phyloP scores from a whole-genome alignment of 164 flowering plant genomes.

The Umbilicus rupestris region DNA sequence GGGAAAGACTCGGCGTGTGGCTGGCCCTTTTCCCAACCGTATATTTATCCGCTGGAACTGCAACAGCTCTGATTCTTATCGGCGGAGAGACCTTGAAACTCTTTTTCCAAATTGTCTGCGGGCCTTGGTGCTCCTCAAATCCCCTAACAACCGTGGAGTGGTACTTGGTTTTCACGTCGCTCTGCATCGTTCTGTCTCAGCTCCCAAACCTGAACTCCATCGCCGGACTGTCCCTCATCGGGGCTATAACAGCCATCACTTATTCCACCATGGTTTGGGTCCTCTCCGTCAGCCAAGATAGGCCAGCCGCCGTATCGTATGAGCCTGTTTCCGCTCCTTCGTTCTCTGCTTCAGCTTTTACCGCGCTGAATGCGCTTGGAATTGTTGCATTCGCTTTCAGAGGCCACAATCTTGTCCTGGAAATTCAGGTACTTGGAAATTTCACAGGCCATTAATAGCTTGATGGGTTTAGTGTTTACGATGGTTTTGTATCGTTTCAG shows the following conservation, averaged over 20 bases:
- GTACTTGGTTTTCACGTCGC: constrained; percentile 93
- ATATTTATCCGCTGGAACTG: constrained; percentile 93
- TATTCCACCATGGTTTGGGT: constrained; percentile 98
- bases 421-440: constrained; percentile 64
- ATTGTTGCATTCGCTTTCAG: constrained; percentile 90
- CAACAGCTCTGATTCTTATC: constrained; percentile 82
- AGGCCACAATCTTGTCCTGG: constrained; percentile 91
- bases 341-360: constrained; percentile 46
- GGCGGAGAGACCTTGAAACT: constrained; percentile 99
- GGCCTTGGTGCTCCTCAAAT: constrained; percentile 74
- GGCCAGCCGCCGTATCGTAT: constrained; percentile 82
- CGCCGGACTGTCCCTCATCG: constrained; percentile 91
- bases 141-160: constrained; percentile 96
- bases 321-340: constrained; percentile 63
- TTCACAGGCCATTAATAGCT: neutral
- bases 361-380: constrained; percentile 83
- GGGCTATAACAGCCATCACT: constrained; percentile 89
- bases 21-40: constrained; percentile 95
- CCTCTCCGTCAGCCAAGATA: constrained; percentile 83
- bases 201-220: constrained; percentile 97
- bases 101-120: constrained; percentile 92
- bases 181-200: constrained; percentile 89
- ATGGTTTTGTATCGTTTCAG: constrained; percentile 25
- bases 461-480: too few relatives aligned
- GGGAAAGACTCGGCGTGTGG: constrained; percentile 89